Evolutionary conservation across 345 rosid genomes (phyloP), one percentile per base, ranked within the genome.

Genomic region (Euclidium syriacum): DNA sequence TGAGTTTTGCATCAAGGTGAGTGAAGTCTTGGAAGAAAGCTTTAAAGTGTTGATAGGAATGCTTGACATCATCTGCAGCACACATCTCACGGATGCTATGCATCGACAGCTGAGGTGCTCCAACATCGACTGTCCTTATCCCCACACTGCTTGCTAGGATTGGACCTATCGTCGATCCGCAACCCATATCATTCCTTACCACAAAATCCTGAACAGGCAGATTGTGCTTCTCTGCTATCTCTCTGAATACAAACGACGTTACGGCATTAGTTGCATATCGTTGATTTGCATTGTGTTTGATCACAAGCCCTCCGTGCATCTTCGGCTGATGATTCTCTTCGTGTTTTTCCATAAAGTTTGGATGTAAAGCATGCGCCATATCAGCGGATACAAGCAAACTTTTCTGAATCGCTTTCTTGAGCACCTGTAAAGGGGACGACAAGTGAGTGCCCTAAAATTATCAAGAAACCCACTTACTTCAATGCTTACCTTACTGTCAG

Each of bases 311-410:
- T n/a, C 96, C 85, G 4, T 94, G 99, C 86, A 90, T 68, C 82
- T 78, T 88, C 4, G 97, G 97, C 72, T 87, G 99, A 74, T 94
- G 97, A 67, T 86, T 90, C 1, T 94, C 99, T 58, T 94, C 99
- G 43, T 94, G 99, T 71, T 88, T 90, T 65, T 94, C 99, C 89
- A 73, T 78, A 58, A 83, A 94, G 76, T 94, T 94, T 23, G 99
- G 97, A 75, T 94, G 99, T 14, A 90, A 71, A 70, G 97, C 97
- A 75, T 94, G 99, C 3, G 97, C 97, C 99, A 94, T 90, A 76
- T 94, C 97, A 53, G 99, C 95, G 14, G 97, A 90, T 9, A 94
- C 97, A 30, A 90, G 79, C 76, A 81, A 80, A 74, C 97, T 94
- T 78, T 52, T 85, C 68, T 94, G 99, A 43, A 84, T 80, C 7